Evolutionary conservation across 768 basidiomycete species (phyloP), one percentile per base, ranked within the genome.

Genomic region (Tricholoma sp.): DNA sequence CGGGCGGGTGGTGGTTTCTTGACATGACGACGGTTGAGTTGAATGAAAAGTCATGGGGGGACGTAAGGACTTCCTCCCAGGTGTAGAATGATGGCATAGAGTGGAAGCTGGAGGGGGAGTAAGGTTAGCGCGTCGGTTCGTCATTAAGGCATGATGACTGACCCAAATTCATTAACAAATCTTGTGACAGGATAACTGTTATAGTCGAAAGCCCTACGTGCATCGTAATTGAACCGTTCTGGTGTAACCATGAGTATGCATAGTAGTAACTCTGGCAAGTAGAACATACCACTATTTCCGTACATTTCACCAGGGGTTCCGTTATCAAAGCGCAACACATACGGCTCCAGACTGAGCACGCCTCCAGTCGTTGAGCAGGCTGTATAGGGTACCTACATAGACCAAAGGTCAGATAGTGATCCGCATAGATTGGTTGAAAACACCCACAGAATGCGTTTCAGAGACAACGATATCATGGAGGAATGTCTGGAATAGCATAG

Each of bases 131-230:
- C 12, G 12, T 43, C 12, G n/a, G 45, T 12, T 4, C 29, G 8
- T 35, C 16, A 21, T 49, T n/a, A 12, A 35, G 6, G 18, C 0
- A 39, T 10, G 21, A 12, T 35, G 11, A 59, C 74, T 50, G 55
- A 81, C 78, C 82, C 82, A 55, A 84, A 84, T 59, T 85, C 83
- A 58, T 83, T 83, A 43, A 83, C 73, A 55, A 83, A 84, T 43
- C 83, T 77, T 52, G 27, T 47, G 43, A 80, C 73, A 11, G 82
- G 82, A 61, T 74, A 85, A 0, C 81, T 80, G 54, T 71, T 74
- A 57, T 82, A 78, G 58, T 82, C 75, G 66, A 84, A 83, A 0
- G 83, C 82, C 47, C 72, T 70, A 2, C 69, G 69, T 4, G 77
- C 77, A 59, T 81, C 78, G 60, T 84, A 84, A 61, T 83, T 80